Conservation (phyloP, 1,284 basidiomycete genomes). For the Fomitopsis palustris region DNA sequence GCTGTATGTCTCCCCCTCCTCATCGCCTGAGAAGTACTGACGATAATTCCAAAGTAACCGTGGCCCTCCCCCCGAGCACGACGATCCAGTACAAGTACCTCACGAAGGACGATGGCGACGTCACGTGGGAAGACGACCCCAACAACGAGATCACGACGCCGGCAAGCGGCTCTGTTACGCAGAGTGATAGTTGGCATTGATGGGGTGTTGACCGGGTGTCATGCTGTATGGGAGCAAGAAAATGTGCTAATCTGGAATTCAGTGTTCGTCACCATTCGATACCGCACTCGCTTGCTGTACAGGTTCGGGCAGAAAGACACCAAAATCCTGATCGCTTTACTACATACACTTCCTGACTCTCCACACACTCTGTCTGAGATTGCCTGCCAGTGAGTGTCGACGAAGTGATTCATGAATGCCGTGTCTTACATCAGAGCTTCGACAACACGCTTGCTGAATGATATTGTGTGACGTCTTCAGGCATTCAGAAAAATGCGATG, state of each 20-base stretch:
- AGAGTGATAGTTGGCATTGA: slow-evolving; percentile 37
- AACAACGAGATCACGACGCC: slow-evolving; percentile 38
- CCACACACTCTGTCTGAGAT: no score
- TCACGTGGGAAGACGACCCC: slow-evolving; percentile 46
- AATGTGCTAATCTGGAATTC: no score
- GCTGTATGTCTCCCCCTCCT: slow-evolving; percentile 41
- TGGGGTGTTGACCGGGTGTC: not conserved
- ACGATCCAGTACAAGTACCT: slow-evolving; percentile 70
- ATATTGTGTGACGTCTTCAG: not conserved
- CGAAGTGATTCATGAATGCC: no score
- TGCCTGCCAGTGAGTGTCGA: no score
- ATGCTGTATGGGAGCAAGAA: not conserved
- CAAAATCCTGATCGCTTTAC: no score
- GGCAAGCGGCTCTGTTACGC: slow-evolving; percentile 25
- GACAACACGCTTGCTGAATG: no score
- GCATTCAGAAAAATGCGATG: not conserved
- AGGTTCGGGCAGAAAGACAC: no score
- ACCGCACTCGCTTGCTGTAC: no score
- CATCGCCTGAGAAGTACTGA: not conserved
- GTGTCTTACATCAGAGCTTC: no score
- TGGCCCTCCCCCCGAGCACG: slow-evolving; percentile 52
- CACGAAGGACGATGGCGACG: slow-evolving; percentile 50
- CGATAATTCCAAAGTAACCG: slow-evolving; percentile 41
- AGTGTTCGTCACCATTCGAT: no score
- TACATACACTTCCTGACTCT: no score